phyloP scores from a whole-genome alignment of 2,329 filamentous ascomycete species.

The Exutisphaerella laricina region DNA sequence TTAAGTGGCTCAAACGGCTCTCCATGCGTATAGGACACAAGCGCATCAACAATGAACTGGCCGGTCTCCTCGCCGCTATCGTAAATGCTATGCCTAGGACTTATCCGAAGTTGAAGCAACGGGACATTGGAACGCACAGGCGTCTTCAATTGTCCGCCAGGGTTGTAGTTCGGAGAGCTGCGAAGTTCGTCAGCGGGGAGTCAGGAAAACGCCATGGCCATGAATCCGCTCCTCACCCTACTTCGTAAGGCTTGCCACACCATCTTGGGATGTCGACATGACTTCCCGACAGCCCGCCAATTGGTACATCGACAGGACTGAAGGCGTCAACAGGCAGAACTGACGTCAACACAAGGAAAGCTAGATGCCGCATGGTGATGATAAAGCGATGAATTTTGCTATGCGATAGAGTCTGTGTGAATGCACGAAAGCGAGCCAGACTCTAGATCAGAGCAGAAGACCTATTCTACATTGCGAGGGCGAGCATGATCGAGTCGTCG shows the following conservation, averaged over 20 bases:
- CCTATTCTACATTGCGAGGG: too few species aligned
- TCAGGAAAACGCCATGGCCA: too few species aligned
- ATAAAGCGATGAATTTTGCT: too few species aligned
- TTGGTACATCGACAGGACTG: constrained; percentile 9
- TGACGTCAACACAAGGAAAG: too few species aligned
- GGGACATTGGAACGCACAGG: constrained; percentile 35
- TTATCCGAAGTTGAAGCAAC: constrained; percentile 41
- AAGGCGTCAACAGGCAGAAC: too few species aligned
- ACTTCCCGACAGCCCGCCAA: constrained; percentile 22
- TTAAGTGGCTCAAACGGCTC: constrained; percentile 24
- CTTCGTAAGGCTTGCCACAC: constrained; percentile 46
- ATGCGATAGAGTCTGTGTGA: too few species aligned
- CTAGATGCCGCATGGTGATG: too few species aligned
- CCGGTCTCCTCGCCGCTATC: constrained; percentile 37
- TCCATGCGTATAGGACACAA: constrained; percentile 38
- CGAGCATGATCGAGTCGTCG: too few species aligned
- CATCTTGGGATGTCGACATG: constrained; percentile 42
- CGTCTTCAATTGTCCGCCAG: constrained; percentile 43
- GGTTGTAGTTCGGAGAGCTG: constrained; percentile 45
- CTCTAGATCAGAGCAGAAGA: too few species aligned
- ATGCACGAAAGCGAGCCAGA: too few species aligned
- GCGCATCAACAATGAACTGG: constrained; percentile 41
- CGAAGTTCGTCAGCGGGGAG: too few species aligned
- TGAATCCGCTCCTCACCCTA: constrained; percentile 9
- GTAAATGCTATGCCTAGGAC: constrained; percentile 46